Evolutionary conservation across 2,329 filamentous ascomycete species (phyloP).

Genomic region (Calonectria montana): DNA sequence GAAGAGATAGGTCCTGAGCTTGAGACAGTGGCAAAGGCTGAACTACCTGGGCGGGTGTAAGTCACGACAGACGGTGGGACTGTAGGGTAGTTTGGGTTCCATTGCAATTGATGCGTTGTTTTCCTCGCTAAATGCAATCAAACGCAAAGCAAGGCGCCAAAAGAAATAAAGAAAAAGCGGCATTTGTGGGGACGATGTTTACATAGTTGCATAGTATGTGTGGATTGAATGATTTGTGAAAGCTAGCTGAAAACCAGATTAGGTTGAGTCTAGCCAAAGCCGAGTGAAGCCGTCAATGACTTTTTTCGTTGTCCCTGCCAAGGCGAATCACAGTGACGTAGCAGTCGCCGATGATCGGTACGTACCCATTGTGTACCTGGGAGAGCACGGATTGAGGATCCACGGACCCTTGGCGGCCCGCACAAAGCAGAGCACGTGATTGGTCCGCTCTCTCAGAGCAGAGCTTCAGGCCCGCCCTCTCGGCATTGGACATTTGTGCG

Average conservation of each 20-base stretch:
- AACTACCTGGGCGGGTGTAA: not conserved
- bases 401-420: slow-evolving; percentile 6
- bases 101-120: not conserved
- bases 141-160: too few species aligned
- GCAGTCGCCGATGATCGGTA: not conserved
- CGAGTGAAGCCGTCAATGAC: slow-evolving; percentile 5
- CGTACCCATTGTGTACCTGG: not conserved
- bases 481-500: slow-evolving; percentile 9
- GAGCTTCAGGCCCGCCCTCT: not conserved
- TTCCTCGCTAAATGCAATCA: not conserved
- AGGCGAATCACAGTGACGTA: not conserved
- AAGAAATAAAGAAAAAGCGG: not conserved
- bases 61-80: not conserved
- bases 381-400: slow-evolving; percentile 3
- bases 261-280: not conserved
- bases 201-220: too few species aligned
- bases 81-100: too few species aligned
- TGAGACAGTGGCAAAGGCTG: not conserved
- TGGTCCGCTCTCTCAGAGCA: not conserved
- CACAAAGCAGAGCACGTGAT: not conserved
- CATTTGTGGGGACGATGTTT: not conserved
- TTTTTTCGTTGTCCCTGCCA: not conserved
- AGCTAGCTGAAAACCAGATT: not conserved
- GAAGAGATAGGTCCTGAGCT: not conserved
- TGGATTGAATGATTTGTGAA: not conserved